Evolutionary conservation across 1,284 basidiomycete species (phyloP).

Genomic region (Ganoderma boninense): DNA sequence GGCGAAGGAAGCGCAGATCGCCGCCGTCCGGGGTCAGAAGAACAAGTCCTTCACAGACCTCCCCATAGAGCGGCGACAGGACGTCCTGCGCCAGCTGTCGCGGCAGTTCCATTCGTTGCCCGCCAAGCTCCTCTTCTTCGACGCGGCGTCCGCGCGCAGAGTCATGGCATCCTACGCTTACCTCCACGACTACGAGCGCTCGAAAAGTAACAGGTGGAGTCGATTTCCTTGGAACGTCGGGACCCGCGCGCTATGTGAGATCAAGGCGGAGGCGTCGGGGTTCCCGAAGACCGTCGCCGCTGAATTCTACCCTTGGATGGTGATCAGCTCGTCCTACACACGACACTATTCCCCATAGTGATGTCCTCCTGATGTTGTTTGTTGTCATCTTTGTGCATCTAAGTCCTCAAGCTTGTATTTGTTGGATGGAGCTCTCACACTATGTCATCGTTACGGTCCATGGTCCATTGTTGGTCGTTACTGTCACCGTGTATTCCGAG

Average conservation of each 20-base stretch:
- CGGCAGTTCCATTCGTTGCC: conserved; percentile 46
- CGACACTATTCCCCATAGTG: conserved; percentile 13
- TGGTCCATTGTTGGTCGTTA: background rate
- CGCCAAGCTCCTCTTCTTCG: conserved; percentile 22
- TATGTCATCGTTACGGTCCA: background rate
- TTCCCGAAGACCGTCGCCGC: conserved; percentile 25
- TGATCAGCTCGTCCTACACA: conserved; percentile 15
- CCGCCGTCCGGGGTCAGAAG: conserved; percentile 15
- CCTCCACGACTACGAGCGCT: conserved; percentile 44
- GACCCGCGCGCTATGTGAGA: conserved; percentile 55
- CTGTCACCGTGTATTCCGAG: background rate
- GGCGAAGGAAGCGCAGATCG: conserved; percentile 32
- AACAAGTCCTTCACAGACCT: conserved; percentile 47
- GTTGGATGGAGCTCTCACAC: conserved; percentile 4
- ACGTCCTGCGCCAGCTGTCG: conserved; percentile 53
- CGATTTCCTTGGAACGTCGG: conserved; percentile 64
- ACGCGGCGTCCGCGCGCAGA: conserved; percentile 44
- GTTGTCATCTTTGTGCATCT: conserved; percentile 14
- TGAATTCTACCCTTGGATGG: conserved; percentile 26
- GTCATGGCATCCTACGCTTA: conserved; percentile 64
- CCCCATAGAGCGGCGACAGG: conserved; percentile 57
- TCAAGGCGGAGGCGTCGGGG: conserved; percentile 50
- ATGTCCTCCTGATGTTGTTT: background rate
- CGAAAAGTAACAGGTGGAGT: conserved; percentile 37
- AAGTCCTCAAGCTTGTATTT: background rate